These are phyloP conservation scores for Gracilaria domingensis DNA, from an alignment of 23 red algal species.

Conservation along the genomic window DNA sequence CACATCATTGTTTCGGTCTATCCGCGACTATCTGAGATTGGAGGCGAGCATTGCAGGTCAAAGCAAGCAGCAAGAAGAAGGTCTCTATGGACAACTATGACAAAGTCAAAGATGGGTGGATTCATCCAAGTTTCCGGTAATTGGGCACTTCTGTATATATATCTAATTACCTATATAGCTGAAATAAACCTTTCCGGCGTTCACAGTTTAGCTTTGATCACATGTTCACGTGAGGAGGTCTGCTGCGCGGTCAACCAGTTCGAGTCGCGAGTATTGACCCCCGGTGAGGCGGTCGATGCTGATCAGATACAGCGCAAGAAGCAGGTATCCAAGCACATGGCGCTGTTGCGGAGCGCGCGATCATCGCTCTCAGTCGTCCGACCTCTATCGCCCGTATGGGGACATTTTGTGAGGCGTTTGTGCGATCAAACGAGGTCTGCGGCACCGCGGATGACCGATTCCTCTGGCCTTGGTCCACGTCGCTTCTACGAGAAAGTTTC, in stretches of 20 bases:
- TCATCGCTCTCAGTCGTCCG: neutral
- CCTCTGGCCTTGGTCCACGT: slow-evolving; percentile 80
- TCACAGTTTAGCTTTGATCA: neutral
- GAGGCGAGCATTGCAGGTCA: too few relatives aligned
- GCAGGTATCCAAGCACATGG: neutral
- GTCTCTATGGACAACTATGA: too few relatives aligned
- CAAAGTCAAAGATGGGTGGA: too few relatives aligned
- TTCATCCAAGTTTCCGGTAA: too few relatives aligned
- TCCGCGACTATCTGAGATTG: too few relatives aligned
- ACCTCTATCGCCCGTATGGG: neutral
- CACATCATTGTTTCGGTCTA: too few relatives aligned
- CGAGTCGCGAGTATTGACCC: neutral
- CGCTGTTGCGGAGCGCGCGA: neutral
- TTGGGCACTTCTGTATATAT: too few relatives aligned
- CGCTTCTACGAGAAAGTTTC: slow-evolving; percentile 80
- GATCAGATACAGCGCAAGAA: neutral
- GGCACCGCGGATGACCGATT: slow-evolving; percentile 52
- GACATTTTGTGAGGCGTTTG: neutral
- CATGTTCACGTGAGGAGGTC: too few relatives aligned
- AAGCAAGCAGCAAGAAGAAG: too few relatives aligned
- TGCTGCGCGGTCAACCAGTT: neutral
- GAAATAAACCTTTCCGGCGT: neutral
- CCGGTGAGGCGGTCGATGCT: neutral
- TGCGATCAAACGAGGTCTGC: neutral
- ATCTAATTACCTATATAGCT: neutral